Conservation (phyloP, 352 stramenopile genomes). For the Thalassiosira hispida region DNA sequence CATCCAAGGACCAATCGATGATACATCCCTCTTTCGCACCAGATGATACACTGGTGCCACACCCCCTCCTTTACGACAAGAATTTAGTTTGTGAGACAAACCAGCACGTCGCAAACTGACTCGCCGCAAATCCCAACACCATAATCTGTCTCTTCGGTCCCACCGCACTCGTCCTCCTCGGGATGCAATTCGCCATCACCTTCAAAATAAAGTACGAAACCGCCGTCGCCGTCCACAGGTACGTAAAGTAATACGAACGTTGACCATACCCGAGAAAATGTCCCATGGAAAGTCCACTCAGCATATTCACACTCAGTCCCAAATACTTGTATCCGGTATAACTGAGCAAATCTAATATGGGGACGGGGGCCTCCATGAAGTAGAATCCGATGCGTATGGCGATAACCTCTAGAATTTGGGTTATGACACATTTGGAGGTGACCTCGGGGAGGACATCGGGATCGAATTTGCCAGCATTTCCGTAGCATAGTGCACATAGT, state of each 20-base stretch:
- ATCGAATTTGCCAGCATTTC: conserved; percentile 91
- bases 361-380: conserved; percentile 91
- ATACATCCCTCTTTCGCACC: too few relatives aligned
- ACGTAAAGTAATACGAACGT: conserved; percentile 90
- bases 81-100: conserved; percentile 86
- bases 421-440: conserved; percentile 85
- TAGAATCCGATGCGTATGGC: conserved; percentile 94
- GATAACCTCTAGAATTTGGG: conserved; percentile 91
- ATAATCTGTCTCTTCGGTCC: conserved; percentile 83
- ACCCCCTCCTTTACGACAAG: conserved; percentile 69
- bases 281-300: conserved; percentile 87
- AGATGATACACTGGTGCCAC: too few relatives aligned
- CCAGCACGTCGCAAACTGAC: conserved; percentile 83
- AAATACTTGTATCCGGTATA: conserved; percentile 99
- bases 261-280: conserved; percentile 79
- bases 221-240: conserved; percentile 92
- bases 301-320: conserved; percentile 93
- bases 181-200: conserved; percentile 85
- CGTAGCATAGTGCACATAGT: conserved; percentile 95
- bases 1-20: too few relatives aligned
- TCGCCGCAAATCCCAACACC: conserved; percentile 82
- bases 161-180: conserved; percentile 50
- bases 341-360: conserved; percentile 94
- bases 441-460: conserved; percentile 95
- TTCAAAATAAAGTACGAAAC: conserved; percentile 95